A percentile compares a stretch with the other conserved stretches of the same genome.
These are phyloP conservation scores for Themeda triandra DNA, from an alignment of 176 grass and related monocot species.

Conservation along the genomic window DNA sequence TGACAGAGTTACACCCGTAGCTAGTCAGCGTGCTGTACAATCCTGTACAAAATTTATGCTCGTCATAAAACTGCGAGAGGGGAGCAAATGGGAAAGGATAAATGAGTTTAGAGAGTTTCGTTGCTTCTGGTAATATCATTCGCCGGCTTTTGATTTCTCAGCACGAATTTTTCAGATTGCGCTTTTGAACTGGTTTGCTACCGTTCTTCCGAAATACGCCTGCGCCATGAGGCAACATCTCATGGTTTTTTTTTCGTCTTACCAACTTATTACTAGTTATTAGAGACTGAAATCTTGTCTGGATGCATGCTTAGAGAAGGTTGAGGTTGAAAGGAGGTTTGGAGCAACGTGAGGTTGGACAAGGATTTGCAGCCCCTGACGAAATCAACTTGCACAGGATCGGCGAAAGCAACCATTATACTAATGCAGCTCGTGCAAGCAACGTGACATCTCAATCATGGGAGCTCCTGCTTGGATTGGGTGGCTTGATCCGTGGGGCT, in stretches of 20 bases:
- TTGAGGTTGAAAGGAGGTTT: background rate
- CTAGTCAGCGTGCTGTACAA: slow-evolving; percentile 27
- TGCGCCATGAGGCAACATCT: background rate
- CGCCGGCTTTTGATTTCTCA: background rate
- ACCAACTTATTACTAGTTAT: background rate
- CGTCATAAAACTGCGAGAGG: slow-evolving; percentile 26
- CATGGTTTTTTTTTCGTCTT: background rate
- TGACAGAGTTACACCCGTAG: slow-evolving; percentile 24
- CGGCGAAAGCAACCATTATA: background rate
- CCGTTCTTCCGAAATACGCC: background rate
- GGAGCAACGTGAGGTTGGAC: background rate
- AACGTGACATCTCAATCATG: slow-evolving; percentile 5
- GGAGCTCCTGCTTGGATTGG: background rate
- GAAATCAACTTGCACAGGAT: slow-evolving; percentile 1
- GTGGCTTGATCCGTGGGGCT: slow-evolving; percentile 34
- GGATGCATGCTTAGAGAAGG: background rate
- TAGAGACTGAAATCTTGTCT: background rate
- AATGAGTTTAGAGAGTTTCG: slow-evolving; percentile 3
- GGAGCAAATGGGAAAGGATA: slow-evolving; percentile 24
- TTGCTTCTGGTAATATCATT: background rate
- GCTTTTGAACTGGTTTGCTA: background rate
- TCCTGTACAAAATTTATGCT: slow-evolving; percentile 42
- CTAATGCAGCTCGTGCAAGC: slow-evolving; percentile 11
- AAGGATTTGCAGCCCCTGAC: background rate
- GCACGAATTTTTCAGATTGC: background rate